Percentiles rank a stretch among this genome's conserved stretches.
phyloP scores from a whole-genome alignment of 1,139 yeast genomes.

The Arxiozyma slooffiae region DNA sequence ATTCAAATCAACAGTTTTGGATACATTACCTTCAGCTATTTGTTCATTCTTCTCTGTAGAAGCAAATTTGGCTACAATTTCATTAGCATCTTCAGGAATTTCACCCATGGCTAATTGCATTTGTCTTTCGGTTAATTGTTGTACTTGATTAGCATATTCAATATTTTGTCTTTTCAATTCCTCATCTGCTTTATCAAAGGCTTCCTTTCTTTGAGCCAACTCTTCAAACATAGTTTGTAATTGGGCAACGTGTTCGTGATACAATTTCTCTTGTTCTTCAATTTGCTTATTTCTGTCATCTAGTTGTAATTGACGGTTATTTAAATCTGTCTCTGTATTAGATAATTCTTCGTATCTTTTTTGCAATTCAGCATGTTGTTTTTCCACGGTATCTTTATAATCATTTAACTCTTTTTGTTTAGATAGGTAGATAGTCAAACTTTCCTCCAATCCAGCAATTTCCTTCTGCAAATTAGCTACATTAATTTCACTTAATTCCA shows the following conservation, averaged over 20 bases:
- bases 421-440: constrained; percentile 19
- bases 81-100: constrained; percentile 30
- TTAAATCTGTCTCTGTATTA: constrained; percentile 19
- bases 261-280: constrained; percentile 31
- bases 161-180: constrained; percentile 32
- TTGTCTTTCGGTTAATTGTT: constrained; percentile 32
- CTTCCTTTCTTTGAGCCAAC: constrained; percentile 30
- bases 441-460: constrained; percentile 36
- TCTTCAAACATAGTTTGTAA: constrained; percentile 30
- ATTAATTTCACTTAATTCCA: constrained; percentile 46
- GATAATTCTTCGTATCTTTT: constrained; percentile 27
- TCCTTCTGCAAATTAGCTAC: constrained; percentile 39
- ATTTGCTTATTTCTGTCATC: constrained; percentile 26
- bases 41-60: not conserved
- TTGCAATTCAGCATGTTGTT: constrained; percentile 36
- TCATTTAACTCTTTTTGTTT: constrained; percentile 34
- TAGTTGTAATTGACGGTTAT: constrained; percentile 30
- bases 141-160: constrained; percentile 34
- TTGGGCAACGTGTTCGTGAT: constrained; percentile 32
- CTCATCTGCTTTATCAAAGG: constrained; percentile 32
- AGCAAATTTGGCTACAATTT: constrained; percentile 21
- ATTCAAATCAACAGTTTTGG: constrained; percentile 21
- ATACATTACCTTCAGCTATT: constrained; percentile 18
- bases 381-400: constrained; percentile 29
- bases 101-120: constrained; percentile 29